A percentile compares a stretch with the other conserved stretches of the same genome.
These are phyloP conservation scores for Trichoderma koningii DNA, from an alignment of 2,329 filamentous ascomycete species.

Conservation along the genomic window DNA sequence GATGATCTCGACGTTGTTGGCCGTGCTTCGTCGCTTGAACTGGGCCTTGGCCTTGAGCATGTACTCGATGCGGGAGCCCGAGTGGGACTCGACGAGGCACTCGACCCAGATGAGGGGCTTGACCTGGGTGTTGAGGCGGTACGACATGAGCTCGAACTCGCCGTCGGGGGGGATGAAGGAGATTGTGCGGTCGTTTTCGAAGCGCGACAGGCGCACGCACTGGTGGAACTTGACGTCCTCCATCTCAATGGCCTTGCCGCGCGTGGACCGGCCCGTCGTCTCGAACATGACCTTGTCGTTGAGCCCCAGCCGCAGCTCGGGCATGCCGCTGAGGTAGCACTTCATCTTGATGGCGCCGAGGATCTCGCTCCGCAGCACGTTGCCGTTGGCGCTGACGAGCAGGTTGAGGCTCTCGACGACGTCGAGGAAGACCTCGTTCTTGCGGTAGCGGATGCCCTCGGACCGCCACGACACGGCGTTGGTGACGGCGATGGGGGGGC, in stretches of 20 bases:
- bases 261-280: conserved; percentile 87
- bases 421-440: conserved; percentile 99
- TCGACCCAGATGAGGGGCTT: conserved; percentile 99
- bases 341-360: conserved; percentile 99
- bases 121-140: conserved; percentile 96
- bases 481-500: conserved; percentile 95
- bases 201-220: conserved; percentile 90
- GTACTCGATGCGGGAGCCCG: conserved; percentile 93
- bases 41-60: conserved; percentile 98
- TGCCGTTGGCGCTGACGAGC: conserved; percentile 89
- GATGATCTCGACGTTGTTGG: conserved; percentile 97
- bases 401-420: conserved; percentile 96
- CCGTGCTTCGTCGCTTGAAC: conserved; percentile 96
- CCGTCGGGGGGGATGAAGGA: conserved; percentile 98
- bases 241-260: conserved; percentile 98
- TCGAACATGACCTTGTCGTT: conserved; percentile 99
- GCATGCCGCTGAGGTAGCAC: conserved; percentile 98
- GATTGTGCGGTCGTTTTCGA: conserved; percentile 98
- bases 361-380: conserved; percentile 94
- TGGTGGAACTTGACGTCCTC: conserved; percentile 99
- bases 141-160: conserved; percentile 99
- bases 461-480: conserved; percentile 98
- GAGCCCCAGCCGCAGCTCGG: conserved; percentile 86
- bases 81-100: conserved; percentile 94
- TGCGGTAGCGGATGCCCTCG: conserved; percentile 96